These are phyloP conservation scores for Dalbergia oliveri DNA, from an alignment of 306 rosid genomes.

Conservation along the genomic window DNA sequence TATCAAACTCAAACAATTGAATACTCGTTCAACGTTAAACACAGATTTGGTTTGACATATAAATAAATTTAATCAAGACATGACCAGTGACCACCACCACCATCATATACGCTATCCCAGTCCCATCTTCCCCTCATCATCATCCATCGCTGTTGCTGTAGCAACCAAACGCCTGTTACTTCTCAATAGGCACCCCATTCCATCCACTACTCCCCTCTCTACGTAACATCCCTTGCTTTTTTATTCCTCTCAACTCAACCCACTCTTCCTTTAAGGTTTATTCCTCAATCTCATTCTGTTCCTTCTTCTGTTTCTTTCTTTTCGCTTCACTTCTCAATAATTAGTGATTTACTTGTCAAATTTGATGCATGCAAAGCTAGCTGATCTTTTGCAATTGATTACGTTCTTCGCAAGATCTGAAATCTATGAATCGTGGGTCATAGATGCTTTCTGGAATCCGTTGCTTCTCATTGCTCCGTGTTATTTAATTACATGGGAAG, in stretches of 20 bases:
- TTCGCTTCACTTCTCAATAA: not conserved
- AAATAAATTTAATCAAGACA: not conserved
- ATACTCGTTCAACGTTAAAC: constrained; percentile 5
- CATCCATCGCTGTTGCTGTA: not conserved
- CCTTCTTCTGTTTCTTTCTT: not conserved
- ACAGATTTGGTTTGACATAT: not conserved
- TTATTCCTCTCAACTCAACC: not conserved
- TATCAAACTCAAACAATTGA: not conserved
- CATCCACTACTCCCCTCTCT: not conserved
- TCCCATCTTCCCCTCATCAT: not conserved
- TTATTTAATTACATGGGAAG: not conserved
- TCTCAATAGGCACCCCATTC: not conserved
- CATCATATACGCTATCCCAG: not conserved
- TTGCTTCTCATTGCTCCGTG: constrained; percentile 11
- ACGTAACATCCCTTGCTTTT: not conserved
- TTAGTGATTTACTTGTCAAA: not conserved
- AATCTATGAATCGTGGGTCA: not conserved
- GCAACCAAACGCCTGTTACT: not conserved
- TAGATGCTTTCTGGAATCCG: not conserved
- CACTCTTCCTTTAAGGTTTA: constrained; percentile 12
- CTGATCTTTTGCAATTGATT: not conserved
- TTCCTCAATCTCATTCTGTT: constrained; percentile 21
- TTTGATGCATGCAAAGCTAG: not conserved
- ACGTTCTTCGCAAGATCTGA: not conserved
- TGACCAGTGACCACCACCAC: not conserved